Evolutionary conservation across 2,329 filamentous ascomycete species (phyloP).

Genomic region (Aspergillus novoparasiticus): DNA sequence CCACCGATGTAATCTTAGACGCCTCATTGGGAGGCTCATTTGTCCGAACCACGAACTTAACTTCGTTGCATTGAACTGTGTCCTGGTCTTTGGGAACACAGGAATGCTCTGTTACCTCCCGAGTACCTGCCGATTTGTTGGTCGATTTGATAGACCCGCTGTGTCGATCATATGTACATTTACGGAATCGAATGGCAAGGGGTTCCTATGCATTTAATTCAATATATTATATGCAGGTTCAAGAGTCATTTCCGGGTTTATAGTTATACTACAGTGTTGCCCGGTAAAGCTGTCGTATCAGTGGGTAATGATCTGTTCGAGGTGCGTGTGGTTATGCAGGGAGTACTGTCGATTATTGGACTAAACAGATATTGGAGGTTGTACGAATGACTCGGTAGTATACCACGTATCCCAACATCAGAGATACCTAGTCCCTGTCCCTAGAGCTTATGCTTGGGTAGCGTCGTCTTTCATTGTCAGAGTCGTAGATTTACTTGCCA

Average conservation of each 20-base stretch:
- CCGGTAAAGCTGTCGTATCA: not conserved
- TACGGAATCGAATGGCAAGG: not conserved
- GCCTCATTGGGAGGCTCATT: not conserved
- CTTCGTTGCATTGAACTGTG: not conserved
- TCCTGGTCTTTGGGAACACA: not conserved
- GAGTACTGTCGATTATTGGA: not conserved
- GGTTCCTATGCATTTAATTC: not conserved
- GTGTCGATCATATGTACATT: constrained; percentile 1
- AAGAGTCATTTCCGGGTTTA: not conserved
- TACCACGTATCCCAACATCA: not conserved
- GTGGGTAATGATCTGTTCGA: not conserved
- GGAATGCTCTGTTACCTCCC: not conserved
- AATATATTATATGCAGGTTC: not conserved
- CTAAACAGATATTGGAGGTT: not conserved
- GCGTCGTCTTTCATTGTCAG: not conserved
- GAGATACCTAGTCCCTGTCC: not conserved
- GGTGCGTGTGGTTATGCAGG: not conserved
- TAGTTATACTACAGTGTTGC: not conserved
- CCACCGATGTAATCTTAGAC: not conserved
- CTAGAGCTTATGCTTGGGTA: not conserved
- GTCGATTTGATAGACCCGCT: not conserved
- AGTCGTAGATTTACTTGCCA: constrained; percentile 1
- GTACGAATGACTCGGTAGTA: not conserved
- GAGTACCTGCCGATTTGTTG: not conserved
- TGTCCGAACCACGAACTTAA: not conserved